Conservation (phyloP, 2,329 filamentous ascomycete genomes). For the Knoxdaviesia capensis region DNA sequence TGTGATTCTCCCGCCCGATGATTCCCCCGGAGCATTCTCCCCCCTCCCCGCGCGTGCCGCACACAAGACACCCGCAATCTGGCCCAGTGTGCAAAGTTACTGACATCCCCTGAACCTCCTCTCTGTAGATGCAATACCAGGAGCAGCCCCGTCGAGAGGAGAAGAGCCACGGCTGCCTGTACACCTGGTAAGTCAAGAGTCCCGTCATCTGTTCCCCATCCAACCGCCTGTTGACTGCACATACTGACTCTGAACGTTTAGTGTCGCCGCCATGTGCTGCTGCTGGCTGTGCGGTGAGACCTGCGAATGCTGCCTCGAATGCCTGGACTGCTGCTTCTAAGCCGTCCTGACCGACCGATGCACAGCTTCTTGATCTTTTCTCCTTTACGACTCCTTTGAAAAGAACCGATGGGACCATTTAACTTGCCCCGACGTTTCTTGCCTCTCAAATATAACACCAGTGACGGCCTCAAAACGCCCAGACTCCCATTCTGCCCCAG, state of each 20-base stretch:
- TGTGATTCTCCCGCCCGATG: not conserved
- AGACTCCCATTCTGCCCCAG: too few species aligned
- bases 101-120: not conserved
- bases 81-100: not conserved
- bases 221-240: not conserved
- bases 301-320: slow-evolving; percentile 22
- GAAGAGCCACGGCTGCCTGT: slow-evolving; percentile 20
- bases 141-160: slow-evolving; percentile 15
- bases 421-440: too few species aligned
- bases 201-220: not conserved
- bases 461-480: too few species aligned
- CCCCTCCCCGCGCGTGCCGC: not conserved
- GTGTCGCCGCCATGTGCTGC: slow-evolving; percentile 20
- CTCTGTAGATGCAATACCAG: slow-evolving; percentile 14
- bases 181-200: slow-evolving; percentile 13
- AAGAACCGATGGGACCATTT: too few species aligned
- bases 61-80: not conserved
- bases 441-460: too few species aligned
- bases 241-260: slow-evolving; percentile 4
- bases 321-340: slow-evolving; percentile 18
- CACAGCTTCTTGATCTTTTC: too few species aligned
- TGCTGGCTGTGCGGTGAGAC: slow-evolving; percentile 23
- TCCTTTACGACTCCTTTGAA: too few species aligned
- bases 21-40: too few species aligned
- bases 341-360: not conserved